Evolutionary conservation across 2,329 filamentous ascomycete genomes (phyloP).

Genomic region (Tolypocladium pustulatum): DNA sequence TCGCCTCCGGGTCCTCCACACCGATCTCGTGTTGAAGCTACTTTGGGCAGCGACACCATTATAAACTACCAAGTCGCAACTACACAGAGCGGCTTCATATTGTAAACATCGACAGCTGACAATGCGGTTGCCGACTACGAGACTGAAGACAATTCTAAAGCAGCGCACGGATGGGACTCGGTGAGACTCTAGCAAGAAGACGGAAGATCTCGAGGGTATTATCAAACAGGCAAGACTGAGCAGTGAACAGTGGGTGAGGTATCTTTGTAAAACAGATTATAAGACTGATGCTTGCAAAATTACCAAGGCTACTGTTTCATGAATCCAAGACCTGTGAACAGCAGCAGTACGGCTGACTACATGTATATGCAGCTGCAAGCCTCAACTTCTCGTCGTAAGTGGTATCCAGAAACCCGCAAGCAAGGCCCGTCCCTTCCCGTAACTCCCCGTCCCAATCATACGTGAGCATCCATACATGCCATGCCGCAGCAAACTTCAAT

Average conservation of each 20-base stretch:
- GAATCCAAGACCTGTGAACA: not conserved
- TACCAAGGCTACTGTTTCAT: too few relatives aligned
- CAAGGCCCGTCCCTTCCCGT: not conserved
- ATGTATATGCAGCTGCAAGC: not conserved
- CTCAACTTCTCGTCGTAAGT: not conserved
- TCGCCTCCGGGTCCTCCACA: too few relatives aligned
- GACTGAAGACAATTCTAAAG: too few relatives aligned
- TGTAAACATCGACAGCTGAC: not conserved
- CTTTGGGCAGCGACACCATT: too few relatives aligned
- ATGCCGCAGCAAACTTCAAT: not conserved
- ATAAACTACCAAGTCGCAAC: not conserved
- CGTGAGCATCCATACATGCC: not conserved
- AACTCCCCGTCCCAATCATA: not conserved
- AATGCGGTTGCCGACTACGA: not conserved
- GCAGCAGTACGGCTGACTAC: not conserved
- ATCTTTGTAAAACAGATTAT: not conserved
- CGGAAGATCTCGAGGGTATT: too few relatives aligned
- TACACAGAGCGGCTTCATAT: not conserved
- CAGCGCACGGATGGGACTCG: too few relatives aligned
- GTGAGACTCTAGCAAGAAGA: too few relatives aligned
- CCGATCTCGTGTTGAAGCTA: too few relatives aligned
- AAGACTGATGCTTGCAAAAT: not conserved
- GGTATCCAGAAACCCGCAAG: not conserved
- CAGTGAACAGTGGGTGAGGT: not conserved
- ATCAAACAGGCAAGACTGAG: not conserved